phyloP scores from a whole-genome alignment of 192 early-diverging fungal species.

The Coemansia aciculifera region DNA sequence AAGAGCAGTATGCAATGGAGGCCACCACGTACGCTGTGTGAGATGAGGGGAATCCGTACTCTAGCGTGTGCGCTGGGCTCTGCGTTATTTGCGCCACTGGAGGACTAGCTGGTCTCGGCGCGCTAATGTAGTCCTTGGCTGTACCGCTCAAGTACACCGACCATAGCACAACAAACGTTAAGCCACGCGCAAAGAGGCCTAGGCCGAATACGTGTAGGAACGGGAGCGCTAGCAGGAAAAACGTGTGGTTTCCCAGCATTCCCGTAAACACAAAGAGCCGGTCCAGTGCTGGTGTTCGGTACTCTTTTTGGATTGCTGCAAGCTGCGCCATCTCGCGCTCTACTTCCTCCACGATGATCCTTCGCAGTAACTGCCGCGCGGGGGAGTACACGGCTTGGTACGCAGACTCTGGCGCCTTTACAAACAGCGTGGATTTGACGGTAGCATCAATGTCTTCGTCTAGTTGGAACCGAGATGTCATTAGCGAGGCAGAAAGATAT shows the following conservation, averaged over 20 bases:
- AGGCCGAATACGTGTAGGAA: slow-evolving; percentile 79
- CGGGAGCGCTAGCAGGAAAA: slow-evolving; percentile 82
- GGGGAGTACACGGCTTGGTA: slow-evolving; percentile 47
- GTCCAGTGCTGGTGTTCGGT: slow-evolving; percentile 55
- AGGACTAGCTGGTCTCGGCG: slow-evolving; percentile 81
- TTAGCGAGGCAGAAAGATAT: not conserved
- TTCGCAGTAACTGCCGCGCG: slow-evolving; percentile 23
- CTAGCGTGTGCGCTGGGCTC: slow-evolving; percentile 66
- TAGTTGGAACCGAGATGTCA: slow-evolving; percentile 46
- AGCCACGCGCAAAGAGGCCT: slow-evolving; percentile 59
- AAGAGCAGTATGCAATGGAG: slow-evolving; percentile 60
- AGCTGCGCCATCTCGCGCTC: slow-evolving; percentile 45
- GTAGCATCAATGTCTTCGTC: slow-evolving; percentile 46
- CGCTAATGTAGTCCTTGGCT: slow-evolving; percentile 77
- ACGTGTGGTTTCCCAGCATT: slow-evolving; percentile 83
- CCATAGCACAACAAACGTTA: slow-evolving; percentile 52
- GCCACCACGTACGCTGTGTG: slow-evolving; percentile 83
- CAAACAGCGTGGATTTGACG: slow-evolving; percentile 7
- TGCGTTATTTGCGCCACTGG: slow-evolving; percentile 72
- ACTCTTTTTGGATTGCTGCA: slow-evolving; percentile 30
- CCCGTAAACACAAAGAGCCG: slow-evolving; percentile 67
- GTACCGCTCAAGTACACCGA: slow-evolving; percentile 52
- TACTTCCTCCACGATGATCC: slow-evolving; percentile 32
- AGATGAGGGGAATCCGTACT: slow-evolving; percentile 92
- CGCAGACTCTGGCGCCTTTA: slow-evolving; percentile 35